Evolutionary conservation across 2,329 filamentous ascomycete genomes (phyloP), one percentile per base, ranked within the genome.

Genomic region (Talaromyces sp.): DNA sequence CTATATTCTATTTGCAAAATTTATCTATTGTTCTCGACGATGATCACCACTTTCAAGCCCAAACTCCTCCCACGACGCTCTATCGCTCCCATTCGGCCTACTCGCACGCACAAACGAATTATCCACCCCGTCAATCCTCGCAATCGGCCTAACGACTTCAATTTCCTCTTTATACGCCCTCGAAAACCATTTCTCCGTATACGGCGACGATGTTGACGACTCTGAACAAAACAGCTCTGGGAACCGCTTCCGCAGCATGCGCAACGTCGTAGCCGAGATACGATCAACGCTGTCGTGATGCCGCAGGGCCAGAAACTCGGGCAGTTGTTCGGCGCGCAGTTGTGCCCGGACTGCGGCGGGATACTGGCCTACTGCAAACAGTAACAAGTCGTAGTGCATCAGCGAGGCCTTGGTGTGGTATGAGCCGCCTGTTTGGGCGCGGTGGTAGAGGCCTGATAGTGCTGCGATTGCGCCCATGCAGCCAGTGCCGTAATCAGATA

Each of bases 381-480:
- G 79, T 2, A 88, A 80, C 1, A 89, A 78, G 63, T 90, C 86
- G 69, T 90, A 90, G 66, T 90, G 87, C 67, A 86, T 79, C 19
- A 90, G 77, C 1, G 85, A 87, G 0, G 82, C 84, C 57, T 82
- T 84, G 54, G 86, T 86, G 61, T 86, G 79, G 79, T 87, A 89
- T 0, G 85, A 88, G 1, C 88, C 88, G 19, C 88, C 88, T 13
- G 75, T 71, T 9, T 81, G 85, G 0, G 87, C 83, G 32, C 88
- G 81, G 66, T 82, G 81, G 66, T 85, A 86, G 9, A 90, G 78
- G 0, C 86, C 88, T 0, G 81, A 80, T 38, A 91, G 71, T 0
- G 87, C 87, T 3, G 87, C 85, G 65, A 89, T 86, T 51, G 86
- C 85, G 3, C 87, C 88, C 76, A 89, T 86, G 68, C 86, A 89